A percentile compares a stretch with the other conserved stretches of the same genome.
These are phyloP conservation scores for Hygrophorus russula DNA, from an alignment of 768 basidiomycete species.

Conservation along the genomic window DNA sequence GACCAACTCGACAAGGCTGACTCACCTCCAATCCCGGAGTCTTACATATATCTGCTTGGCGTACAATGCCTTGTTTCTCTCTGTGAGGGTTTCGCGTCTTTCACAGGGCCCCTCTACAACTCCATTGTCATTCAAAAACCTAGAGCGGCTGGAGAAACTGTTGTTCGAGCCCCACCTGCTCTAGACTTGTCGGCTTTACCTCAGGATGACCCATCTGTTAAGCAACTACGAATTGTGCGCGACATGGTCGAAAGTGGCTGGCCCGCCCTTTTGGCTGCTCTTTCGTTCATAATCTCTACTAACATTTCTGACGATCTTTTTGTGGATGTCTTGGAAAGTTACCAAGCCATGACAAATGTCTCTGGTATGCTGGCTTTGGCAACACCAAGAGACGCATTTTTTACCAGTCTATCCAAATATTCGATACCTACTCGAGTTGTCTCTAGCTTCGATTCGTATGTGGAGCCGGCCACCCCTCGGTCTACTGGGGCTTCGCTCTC, in stretches of 20 bases:
- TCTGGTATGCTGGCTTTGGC: conserved; percentile 79
- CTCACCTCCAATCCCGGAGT: conserved; percentile 85
- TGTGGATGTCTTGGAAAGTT: conserved; percentile 70
- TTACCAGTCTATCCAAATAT: conserved; percentile 81
- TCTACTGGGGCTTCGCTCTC: conserved; percentile 41
- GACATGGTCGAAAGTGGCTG: conserved; percentile 82
- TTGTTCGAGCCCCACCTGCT: conserved; percentile 62
- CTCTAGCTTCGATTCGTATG: conserved; percentile 57
- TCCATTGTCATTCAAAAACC: conserved; percentile 57
- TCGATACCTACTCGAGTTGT: conserved; percentile 89
- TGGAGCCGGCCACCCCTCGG: conserved; percentile 48
- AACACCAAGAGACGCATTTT: conserved; percentile 89
- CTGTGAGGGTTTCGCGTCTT: conserved; percentile 75
- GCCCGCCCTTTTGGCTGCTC: conserved; percentile 85
- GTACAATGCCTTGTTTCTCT: conserved; percentile 81
- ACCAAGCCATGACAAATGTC: conserved; percentile 78
- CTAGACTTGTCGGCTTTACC: conserved; percentile 52
- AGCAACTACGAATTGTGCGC: conserved; percentile 51
- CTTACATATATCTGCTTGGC: conserved; percentile 86
- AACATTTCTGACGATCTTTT: conserved; percentile 91
- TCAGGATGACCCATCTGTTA: conserved; percentile 34
- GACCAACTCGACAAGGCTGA: conserved; percentile 98
- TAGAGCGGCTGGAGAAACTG: conserved; percentile 48
- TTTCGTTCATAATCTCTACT: conserved; percentile 83
- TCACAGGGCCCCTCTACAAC: conserved; percentile 67